A percentile compares a stretch with the other conserved stretches of the same genome.
phyloP scores from a whole-genome alignment of 2,329 filamentous ascomycete species.

The Knoxdaviesia proteae region DNA sequence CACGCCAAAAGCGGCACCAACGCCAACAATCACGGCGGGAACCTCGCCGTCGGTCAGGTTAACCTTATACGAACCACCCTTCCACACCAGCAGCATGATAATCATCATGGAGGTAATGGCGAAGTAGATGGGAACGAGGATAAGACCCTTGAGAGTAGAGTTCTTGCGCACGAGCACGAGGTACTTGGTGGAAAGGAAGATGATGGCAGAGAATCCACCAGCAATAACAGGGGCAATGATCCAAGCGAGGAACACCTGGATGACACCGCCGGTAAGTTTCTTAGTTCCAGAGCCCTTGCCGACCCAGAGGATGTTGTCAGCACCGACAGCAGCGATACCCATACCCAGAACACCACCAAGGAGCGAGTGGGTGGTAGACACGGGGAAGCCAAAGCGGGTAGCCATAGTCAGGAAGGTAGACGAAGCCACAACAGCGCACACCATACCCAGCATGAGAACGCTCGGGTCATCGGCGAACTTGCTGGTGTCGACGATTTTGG shows the following conservation, averaged over 20 bases:
- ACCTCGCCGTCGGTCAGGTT: conserved; percentile 26
- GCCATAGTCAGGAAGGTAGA: conserved; percentile 34
- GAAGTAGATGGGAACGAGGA: conserved; percentile 34
- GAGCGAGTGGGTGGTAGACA: conserved; percentile 41
- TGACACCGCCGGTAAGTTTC: conserved; percentile 25
- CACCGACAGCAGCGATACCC: conserved; percentile 32
- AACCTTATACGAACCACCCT: conserved; percentile 23
- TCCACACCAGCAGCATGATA: conserved; percentile 40
- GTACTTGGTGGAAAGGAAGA: conserved; percentile 37
- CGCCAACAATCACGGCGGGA: conserved; percentile 30
- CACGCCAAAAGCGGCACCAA: conserved; percentile 26
- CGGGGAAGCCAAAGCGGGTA: conserved; percentile 32
- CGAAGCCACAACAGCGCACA: conserved; percentile 30
- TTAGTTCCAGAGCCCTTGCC: conserved; percentile 16
- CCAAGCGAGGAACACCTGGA: conserved; percentile 40
- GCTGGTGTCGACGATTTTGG: conserved; percentile 29
- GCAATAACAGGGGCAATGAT: conserved; percentile 36
- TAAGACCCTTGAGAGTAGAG: conserved; percentile 29
- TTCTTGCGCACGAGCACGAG: conserved; percentile 30
- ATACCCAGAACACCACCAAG: conserved; percentile 38
- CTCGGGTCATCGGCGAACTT: conserved; percentile 25
- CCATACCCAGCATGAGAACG: conserved; percentile 37
- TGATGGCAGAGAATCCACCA: conserved; percentile 27
- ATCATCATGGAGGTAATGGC: conserved; percentile 31
- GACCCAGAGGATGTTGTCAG: conserved; percentile 30